phyloP scores from a whole-genome alignment of 768 basidiomycete species.

The Serpula lacrymans region DNA sequence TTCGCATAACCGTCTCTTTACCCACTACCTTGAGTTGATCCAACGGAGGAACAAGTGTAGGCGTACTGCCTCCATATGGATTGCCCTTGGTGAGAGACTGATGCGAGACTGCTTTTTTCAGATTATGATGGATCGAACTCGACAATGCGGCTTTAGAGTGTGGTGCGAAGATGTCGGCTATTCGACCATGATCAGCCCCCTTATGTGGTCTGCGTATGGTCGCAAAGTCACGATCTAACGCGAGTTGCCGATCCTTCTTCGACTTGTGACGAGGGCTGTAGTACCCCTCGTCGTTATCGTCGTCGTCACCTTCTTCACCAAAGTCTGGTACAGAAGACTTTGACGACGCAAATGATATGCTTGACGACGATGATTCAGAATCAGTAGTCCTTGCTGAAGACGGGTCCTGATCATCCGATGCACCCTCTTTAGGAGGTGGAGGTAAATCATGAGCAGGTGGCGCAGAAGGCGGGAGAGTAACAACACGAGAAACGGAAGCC shows the following conservation, averaged over 20 bases:
- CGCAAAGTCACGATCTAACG: constrained; percentile 1
- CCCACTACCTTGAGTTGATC: constrained; percentile 26
- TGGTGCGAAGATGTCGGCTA: constrained; percentile 5
- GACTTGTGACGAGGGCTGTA: constrained; percentile 23
- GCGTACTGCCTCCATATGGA: constrained; percentile 15
- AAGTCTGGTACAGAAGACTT: constrained; percentile 27
- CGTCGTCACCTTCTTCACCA: constrained; percentile 23
- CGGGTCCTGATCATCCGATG: constrained; percentile 1
- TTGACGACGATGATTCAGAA: constrained; percentile 14
- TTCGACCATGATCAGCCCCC: neutral
- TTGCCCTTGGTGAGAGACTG: constrained; percentile 42
- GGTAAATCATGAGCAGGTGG: constrained; percentile 50
- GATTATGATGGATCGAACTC: constrained; percentile 27
- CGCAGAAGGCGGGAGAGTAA: constrained; percentile 39
- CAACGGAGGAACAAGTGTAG: constrained; percentile 24
- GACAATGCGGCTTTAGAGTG: constrained; percentile 12
- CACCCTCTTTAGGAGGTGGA: constrained; percentile 24
- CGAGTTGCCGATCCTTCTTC: constrained; percentile 22
- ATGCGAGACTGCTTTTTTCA: constrained; percentile 56
- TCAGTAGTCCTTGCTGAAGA: constrained; percentile 5
- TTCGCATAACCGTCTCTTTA: constrained; percentile 40
- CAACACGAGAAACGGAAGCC: constrained; percentile 39
- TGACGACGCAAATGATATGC: constrained; percentile 43
- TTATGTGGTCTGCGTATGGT: constrained; percentile 2
- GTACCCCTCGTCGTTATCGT: constrained; percentile 20